These are phyloP conservation scores for Mycena epipterygia DNA, from an alignment of 768 basidiomycete genomes.

Conservation along the genomic window DNA sequence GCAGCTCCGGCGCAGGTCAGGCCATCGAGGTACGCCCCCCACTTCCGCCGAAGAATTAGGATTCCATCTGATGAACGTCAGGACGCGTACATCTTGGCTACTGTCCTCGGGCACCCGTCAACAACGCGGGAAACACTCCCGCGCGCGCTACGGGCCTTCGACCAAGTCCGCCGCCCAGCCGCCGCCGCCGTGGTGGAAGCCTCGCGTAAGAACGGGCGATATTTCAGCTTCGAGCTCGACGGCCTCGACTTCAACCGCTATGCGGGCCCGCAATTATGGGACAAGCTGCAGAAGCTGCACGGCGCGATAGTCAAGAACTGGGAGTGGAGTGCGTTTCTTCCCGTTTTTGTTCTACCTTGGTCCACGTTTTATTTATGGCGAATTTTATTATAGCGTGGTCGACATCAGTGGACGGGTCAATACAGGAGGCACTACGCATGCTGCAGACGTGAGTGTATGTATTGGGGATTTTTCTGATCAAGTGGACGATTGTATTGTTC, in stretches of 20 bases:
- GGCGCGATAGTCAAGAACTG: conserved; percentile 62
- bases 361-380: not conserved
- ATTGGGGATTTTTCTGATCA: not conserved
- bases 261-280: conserved; percentile 26
- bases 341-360: not conserved
- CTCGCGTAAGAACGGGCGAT: conserved; percentile 57
- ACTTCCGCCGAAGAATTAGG: conserved; percentile 34
- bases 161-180: conserved; percentile 63
- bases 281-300: conserved; percentile 55
- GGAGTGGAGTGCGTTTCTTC: conserved; percentile 62
- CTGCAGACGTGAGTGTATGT: conserved; percentile 34
- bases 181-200: conserved; percentile 53
- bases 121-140: conserved; percentile 54
- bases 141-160: conserved; percentile 60
- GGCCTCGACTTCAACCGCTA: conserved; percentile 42
- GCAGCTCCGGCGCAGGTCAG: conserved; percentile 65
- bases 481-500: not conserved
- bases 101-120: conserved; percentile 58
- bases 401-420: conserved; percentile 58
- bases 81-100: conserved; percentile 64
- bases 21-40: conserved; percentile 63
- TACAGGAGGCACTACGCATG: conserved; percentile 53
- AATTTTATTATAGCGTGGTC: conserved; percentile 50
- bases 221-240: conserved; percentile 54
- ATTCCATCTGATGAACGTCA: conserved; percentile 43